phyloP scores from a whole-genome alignment of 73 alveolate genomes.

The Stentor roeselii region DNA sequence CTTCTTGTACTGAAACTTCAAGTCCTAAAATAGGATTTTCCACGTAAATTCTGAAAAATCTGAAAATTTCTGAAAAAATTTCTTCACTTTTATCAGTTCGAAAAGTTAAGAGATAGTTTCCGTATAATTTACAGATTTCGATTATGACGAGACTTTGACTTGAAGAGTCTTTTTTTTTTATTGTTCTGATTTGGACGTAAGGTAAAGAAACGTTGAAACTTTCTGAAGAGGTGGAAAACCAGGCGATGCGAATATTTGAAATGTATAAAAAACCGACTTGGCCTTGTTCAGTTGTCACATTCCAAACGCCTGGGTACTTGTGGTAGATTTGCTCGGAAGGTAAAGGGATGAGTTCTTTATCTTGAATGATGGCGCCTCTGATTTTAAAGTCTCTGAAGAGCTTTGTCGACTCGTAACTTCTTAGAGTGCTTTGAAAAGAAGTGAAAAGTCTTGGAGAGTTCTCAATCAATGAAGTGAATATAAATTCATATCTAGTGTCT shows the following conservation, averaged over 20 bases:
- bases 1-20: slow-evolving; percentile 49
- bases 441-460: slow-evolving; percentile 70
- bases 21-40: slow-evolving; percentile 75
- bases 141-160: slow-evolving; percentile 59
- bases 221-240: slow-evolving; percentile 74
- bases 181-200: slow-evolving; percentile 67
- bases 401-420: slow-evolving; percentile 80
- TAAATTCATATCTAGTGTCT: slow-evolving; percentile 75
- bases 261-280: slow-evolving; percentile 63
- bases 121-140: slow-evolving; percentile 66
- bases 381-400: slow-evolving; percentile 81
- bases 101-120: slow-evolving; percentile 62
- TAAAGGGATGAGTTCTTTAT: slow-evolving; percentile 56
- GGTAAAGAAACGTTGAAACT: slow-evolving; percentile 80
- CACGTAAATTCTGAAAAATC: slow-evolving; percentile 40
- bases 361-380: slow-evolving; percentile 73
- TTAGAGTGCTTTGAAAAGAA: slow-evolving; percentile 71
- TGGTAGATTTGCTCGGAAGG: slow-evolving; percentile 70
- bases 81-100: slow-evolving; percentile 56
- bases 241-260: slow-evolving; percentile 74
- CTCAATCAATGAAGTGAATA: slow-evolving; percentile 68
- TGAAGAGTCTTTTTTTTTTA: slow-evolving; percentile 59
- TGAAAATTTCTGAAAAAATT: slow-evolving; percentile 55
- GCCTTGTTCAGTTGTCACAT: slow-evolving; percentile 58
- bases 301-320: slow-evolving; percentile 67